Evolutionary conservation across 257 asterid species (phyloP).

Genomic region (Anisodus tanguticus): DNA sequence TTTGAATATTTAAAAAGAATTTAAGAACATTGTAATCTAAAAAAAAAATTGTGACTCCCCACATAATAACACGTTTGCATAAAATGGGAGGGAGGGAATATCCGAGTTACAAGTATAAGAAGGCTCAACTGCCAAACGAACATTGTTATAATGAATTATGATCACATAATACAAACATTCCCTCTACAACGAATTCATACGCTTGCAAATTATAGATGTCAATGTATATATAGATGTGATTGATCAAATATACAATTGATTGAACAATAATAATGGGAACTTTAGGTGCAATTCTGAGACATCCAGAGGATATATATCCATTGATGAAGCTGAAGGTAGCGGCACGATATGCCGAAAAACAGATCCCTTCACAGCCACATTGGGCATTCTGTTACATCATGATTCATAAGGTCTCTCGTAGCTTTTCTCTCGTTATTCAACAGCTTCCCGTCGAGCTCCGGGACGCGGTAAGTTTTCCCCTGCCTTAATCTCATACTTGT

Average conservation of each 20-base stretch:
- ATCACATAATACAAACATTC: not conserved
- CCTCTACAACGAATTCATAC: not conserved
- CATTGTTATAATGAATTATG: not conserved
- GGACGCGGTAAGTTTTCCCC: slow-evolving; percentile 66
- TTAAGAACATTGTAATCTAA: not conserved
- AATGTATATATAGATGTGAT: not conserved
- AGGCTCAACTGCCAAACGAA: not conserved
- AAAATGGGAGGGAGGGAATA: not conserved
- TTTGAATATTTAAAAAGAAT: not conserved
- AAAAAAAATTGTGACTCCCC: not conserved
- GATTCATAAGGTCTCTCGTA: slow-evolving; percentile 92
- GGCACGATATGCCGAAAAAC: slow-evolving; percentile 72
- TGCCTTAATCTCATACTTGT: not conserved
- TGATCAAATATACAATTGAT: not conserved
- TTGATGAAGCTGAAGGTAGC: slow-evolving; percentile 81
- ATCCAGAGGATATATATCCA: slow-evolving; percentile 91
- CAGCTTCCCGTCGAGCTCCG: slow-evolving; percentile 94
- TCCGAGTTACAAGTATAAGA: not conserved
- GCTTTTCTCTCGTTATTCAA: slow-evolving; percentile 85
- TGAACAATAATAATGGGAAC: slow-evolving; percentile 54
- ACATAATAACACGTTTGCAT: not conserved
- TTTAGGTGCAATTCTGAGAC: slow-evolving; percentile 68
- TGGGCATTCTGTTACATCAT: slow-evolving; percentile 89
- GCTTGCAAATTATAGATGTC: not conserved
- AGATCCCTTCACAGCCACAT: slow-evolving; percentile 90